Conservation (phyloP, 2,329 filamentous ascomycete genomes). For the Claviceps maximensis region DNA sequence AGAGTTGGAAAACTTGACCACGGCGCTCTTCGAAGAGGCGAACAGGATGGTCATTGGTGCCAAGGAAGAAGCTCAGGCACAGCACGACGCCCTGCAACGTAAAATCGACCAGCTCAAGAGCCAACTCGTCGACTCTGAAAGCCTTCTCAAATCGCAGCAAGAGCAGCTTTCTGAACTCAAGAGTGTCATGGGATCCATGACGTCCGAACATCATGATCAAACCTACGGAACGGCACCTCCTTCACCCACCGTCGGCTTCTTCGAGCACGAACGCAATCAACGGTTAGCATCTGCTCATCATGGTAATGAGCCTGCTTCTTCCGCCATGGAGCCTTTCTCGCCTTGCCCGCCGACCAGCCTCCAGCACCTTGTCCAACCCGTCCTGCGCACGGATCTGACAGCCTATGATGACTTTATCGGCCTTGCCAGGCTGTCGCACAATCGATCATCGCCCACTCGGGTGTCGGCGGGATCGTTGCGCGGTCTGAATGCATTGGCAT, state of each 20-base stretch:
- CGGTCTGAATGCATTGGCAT: slow-evolving; percentile 32
- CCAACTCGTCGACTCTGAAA: slow-evolving; percentile 77
- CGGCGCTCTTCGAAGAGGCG: slow-evolving; percentile 92
- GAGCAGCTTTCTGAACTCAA: slow-evolving; percentile 90
- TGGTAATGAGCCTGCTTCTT: slow-evolving; percentile 19
- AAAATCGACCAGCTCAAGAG: slow-evolving; percentile 79
- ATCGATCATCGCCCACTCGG: slow-evolving; percentile 43
- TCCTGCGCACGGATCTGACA: slow-evolving; percentile 68
- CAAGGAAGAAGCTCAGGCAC: slow-evolving; percentile 75
- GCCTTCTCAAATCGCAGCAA: slow-evolving; percentile 75
- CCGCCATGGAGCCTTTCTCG: slow-evolving; percentile 29
- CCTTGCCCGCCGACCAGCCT: slow-evolving; percentile 58
- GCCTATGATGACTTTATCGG: slow-evolving; percentile 77
- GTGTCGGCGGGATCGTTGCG: slow-evolving; percentile 56
- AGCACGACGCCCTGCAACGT: slow-evolving; percentile 67
- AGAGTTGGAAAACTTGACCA: slow-evolving; percentile 80
- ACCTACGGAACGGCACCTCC: slow-evolving; percentile 63
- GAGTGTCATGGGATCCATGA: slow-evolving; percentile 80
- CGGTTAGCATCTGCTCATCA: slow-evolving; percentile 12
- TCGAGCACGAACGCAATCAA: slow-evolving; percentile 44
- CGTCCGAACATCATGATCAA: slow-evolving; percentile 57
- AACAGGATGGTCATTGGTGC: slow-evolving; percentile 92
- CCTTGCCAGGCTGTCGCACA: slow-evolving; percentile 56
- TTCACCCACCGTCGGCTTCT: slow-evolving; percentile 62
- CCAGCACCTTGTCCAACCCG: slow-evolving; percentile 67